Percentiles rank a stretch among this genome's conserved stretches.
Evolutionary conservation across 495 filamentous ascomycete genomes (phyloP).

Genomic region (Podospora australis): DNA sequence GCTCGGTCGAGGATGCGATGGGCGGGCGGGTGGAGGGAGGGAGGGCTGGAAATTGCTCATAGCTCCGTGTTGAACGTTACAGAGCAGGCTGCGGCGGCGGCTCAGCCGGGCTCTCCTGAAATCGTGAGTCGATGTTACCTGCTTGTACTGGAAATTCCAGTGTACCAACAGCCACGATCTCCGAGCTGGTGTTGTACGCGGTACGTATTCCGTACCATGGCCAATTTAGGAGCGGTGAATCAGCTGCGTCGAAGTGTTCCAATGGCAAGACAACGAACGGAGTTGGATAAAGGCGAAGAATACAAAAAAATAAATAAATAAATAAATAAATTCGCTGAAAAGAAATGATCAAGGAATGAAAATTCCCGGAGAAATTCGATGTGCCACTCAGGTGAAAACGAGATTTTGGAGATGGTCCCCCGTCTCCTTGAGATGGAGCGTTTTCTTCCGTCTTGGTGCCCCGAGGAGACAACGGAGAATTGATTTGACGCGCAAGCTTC

Average conservation of each 20-base stretch:
- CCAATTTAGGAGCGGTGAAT: neutral
- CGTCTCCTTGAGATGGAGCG: too few relatives aligned
- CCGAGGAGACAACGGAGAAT: neutral
- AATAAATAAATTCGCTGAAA: neutral
- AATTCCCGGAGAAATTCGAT: neutral
- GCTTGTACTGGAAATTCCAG: too few relatives aligned
- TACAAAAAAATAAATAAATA: neutral
- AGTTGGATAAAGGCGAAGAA: neutral
- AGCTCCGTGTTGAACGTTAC: slow-evolving; percentile 7
- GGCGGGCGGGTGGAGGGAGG: too few relatives aligned
- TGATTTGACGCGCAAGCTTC: neutral
- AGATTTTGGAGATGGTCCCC: too few relatives aligned
- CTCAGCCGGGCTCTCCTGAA: neutral
- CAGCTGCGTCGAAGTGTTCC: neutral
- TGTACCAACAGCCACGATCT: neutral
- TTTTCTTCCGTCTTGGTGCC: neutral
- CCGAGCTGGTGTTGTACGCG: neutral
- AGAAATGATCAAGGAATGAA: neutral
- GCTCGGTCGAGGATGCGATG: slow-evolving; percentile 1
- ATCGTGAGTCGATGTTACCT: too few relatives aligned
- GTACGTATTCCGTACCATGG: neutral
- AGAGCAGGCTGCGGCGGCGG: neutral
- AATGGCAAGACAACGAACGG: neutral
- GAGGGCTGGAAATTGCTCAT: neutral
- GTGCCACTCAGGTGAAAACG: neutral